These are phyloP conservation scores for Phallus indusiatus DNA, from an alignment of 768 basidiomycete genomes.

Conservation along the genomic window DNA sequence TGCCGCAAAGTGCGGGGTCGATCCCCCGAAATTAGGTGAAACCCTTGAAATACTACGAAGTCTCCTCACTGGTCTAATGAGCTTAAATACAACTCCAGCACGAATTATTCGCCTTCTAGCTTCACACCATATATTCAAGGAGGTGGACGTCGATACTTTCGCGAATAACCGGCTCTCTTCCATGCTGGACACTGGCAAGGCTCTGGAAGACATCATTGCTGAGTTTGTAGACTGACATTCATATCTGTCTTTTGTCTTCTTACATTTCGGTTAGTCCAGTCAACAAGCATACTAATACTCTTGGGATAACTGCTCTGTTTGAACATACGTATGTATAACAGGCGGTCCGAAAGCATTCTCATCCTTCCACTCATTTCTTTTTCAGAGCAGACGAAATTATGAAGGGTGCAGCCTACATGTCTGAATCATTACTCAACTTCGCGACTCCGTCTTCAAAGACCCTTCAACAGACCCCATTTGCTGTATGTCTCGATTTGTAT, in stretches of 20 bases:
- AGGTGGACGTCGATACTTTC: slow-evolving; percentile 63
- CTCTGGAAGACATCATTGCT: slow-evolving; percentile 36
- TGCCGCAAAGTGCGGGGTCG: slow-evolving; percentile 22
- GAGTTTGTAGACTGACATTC: slow-evolving; percentile 29
- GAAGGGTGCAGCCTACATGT: no score
- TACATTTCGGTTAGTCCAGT: slow-evolving; percentile 32
- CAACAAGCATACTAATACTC: slow-evolving; percentile 55
- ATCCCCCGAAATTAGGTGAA: slow-evolving; percentile 38
- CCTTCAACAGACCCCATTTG: no score
- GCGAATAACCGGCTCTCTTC: slow-evolving; percentile 62
- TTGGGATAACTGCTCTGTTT: slow-evolving; percentile 62
- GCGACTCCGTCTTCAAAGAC: no score
- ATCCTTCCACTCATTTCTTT: no score
- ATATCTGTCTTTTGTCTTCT: background rate
- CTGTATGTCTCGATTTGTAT: no score
- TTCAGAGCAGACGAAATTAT: no score
- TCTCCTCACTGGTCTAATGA: no score
- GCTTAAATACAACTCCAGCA: no score
- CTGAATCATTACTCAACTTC: no score
- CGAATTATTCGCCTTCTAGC: no score
- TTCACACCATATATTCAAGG: slow-evolving; percentile 65
- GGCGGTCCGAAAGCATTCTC: no score
- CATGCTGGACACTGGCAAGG: slow-evolving; percentile 58
- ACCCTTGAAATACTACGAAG: no score
- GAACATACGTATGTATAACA: slow-evolving; percentile 25